Conservation (phyloP, 2,329 filamentous ascomycete genomes). For the Fusarium haematococcum region DNA sequence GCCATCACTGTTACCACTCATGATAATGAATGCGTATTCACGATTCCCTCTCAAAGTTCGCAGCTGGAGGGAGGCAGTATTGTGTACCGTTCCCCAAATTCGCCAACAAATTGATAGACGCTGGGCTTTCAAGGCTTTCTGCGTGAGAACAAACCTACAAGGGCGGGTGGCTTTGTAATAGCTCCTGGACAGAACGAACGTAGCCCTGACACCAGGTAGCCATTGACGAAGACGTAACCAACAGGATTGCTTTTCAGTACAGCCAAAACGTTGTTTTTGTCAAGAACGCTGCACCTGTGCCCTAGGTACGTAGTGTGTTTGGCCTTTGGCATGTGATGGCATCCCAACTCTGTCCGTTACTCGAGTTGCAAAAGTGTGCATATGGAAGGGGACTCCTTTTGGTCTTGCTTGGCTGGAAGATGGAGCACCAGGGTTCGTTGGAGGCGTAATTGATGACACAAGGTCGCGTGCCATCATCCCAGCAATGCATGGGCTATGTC, state of each 20-base stretch:
- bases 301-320: slow-evolving; percentile 14
- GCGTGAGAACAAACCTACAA: slow-evolving; percentile 34
- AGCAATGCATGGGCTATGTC: slow-evolving; percentile 43
- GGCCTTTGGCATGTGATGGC: slow-evolving; percentile 37
- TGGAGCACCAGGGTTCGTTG: slow-evolving; percentile 47
- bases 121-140: slow-evolving; percentile 34
- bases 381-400: slow-evolving; percentile 33
- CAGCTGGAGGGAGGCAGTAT: slow-evolving; percentile 21
- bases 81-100: slow-evolving; percentile 22
- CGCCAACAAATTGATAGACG: not conserved
- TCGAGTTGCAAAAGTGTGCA: not conserved
- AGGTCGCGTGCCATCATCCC: slow-evolving; percentile 34
- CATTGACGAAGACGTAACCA: slow-evolving; percentile 13
- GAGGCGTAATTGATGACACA: slow-evolving; percentile 44
- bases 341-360: not conserved
- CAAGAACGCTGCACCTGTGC: slow-evolving; percentile 26
- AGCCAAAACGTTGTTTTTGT: slow-evolving; percentile 45
- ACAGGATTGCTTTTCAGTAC: slow-evolving; percentile 35
- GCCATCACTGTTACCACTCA: not conserved
- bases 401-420: slow-evolving; percentile 42
- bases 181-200: slow-evolving; percentile 24
- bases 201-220: slow-evolving; percentile 35
- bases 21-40: slow-evolving; percentile 20
- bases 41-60: slow-evolving; percentile 35
- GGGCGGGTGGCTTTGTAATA: slow-evolving; percentile 37